Conservation (phyloP, 2,329 filamentous ascomycete species). For the Passalora sequoiae region DNA sequence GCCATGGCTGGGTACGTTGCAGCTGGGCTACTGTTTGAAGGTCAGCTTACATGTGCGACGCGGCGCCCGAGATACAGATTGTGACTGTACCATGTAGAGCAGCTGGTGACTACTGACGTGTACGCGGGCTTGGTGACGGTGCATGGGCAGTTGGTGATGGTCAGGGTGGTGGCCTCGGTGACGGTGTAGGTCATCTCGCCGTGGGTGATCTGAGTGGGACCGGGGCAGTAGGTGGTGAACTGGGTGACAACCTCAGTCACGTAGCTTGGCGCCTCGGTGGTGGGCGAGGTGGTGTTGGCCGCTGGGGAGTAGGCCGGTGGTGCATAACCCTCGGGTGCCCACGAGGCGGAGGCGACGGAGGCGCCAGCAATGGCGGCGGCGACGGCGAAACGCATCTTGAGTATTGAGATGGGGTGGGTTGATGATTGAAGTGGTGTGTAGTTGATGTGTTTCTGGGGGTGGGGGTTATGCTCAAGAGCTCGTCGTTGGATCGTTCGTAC, state of each 20-base stretch:
- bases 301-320: conserved; percentile 2
- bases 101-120: conserved; percentile 21
- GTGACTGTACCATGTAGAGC: conserved; percentile 20
- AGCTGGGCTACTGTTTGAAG: not conserved
- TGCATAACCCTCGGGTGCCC: not conserved
- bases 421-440: not conserved
- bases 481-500: conserved; percentile 9
- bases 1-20: not conserved
- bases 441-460: not conserved
- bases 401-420: conserved; percentile 4
- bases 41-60: not conserved
- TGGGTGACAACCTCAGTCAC: conserved; percentile 21
- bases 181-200: conserved; percentile 21
- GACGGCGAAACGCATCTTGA: conserved; percentile 23
- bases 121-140: conserved; percentile 23
- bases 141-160: conserved; percentile 25
- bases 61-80: not conserved
- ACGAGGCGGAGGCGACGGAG: conserved; percentile 14
- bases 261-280: conserved; percentile 10
- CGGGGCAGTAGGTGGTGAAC: conserved; percentile 19
- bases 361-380: conserved; percentile 17
- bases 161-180: conserved; percentile 23
- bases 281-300: not conserved
- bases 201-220: conserved; percentile 19
- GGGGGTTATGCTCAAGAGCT: conserved; percentile 5